Evolutionary conservation across 1,284 basidiomycete genomes (phyloP).

Genomic region (Trichosporon coremiiforme): DNA sequence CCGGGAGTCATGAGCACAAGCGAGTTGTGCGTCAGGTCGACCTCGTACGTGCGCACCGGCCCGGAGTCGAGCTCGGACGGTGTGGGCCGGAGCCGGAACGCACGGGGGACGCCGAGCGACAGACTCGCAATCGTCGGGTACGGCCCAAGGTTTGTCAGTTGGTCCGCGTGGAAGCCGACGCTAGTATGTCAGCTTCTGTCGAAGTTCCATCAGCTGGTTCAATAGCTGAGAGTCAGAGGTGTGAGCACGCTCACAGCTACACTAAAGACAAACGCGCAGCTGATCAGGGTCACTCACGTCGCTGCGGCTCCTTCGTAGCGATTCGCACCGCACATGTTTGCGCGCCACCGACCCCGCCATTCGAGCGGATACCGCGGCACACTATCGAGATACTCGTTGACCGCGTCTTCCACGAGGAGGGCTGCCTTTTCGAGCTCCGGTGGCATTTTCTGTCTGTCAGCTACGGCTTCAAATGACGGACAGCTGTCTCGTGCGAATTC

Average conservation of each 20-base stretch:
- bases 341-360: conserved; percentile 75
- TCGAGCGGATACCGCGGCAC: conserved; percentile 70
- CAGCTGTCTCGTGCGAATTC: too few species aligned
- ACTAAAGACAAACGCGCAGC: too few species aligned
- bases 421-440: conserved; percentile 73
- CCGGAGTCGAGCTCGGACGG: conserved; percentile 54
- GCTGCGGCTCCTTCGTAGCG: conserved; percentile 82
- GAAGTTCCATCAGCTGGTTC: too few species aligned
- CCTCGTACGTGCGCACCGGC: conserved; percentile 72
- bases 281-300: conserved; percentile 37
- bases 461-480: background rate
- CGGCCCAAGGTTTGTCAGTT: conserved; percentile 73
- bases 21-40: conserved; percentile 80
- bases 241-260: too few species aligned
- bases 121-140: conserved; percentile 90
- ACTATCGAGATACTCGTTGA: conserved; percentile 71
- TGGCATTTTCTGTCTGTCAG: conserved; percentile 17
- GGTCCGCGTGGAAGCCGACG: conserved; percentile 81
- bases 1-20: conserved; percentile 91
- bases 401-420: conserved; percentile 69
- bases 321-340: conserved; percentile 89
- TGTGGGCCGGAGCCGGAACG: conserved; percentile 68
- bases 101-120: conserved; percentile 77
- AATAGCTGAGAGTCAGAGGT: too few species aligned
- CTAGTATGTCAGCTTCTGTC: conserved; percentile 46